Evolutionary conservation across 179 eudicot species (phyloP).

Genomic region (Spinacia oleracea): DNA sequence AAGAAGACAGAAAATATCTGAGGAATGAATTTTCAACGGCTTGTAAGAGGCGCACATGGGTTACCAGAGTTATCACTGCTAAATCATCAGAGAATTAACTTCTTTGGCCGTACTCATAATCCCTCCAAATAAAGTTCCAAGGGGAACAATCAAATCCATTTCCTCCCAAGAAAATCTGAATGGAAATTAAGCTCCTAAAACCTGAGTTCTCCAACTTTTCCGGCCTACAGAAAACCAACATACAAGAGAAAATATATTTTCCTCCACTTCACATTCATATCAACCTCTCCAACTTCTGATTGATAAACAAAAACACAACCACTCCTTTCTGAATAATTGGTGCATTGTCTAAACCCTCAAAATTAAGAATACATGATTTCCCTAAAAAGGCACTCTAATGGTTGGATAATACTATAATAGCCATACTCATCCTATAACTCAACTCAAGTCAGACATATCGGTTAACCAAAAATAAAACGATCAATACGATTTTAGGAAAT

Average conservation of each 20-base stretch:
- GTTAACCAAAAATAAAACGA: not conserved
- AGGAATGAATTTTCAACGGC: not conserved
- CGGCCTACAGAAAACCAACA: not conserved
- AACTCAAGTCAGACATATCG: not conserved
- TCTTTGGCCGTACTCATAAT: not conserved
- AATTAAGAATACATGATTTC: not conserved
- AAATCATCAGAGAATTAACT: not conserved
- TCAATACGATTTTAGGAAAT: not conserved
- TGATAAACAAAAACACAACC: not conserved
- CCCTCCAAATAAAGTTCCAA: not conserved
- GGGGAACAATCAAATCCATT: not conserved
- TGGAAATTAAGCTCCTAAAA: not conserved
- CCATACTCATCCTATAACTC: not conserved
- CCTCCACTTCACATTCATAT: not conserved
- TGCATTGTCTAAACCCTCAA: not conserved
- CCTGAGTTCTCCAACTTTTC: not conserved
- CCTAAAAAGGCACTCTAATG: not conserved
- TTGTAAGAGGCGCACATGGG: not conserved
- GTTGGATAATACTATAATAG: not conserved
- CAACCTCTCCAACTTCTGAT: not conserved
- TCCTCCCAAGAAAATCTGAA: not conserved
- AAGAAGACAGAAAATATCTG: not conserved
- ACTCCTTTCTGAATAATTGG: not conserved
- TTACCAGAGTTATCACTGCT: not conserved
- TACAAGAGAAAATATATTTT: not conserved